phyloP scores from a whole-genome alignment of 2,329 filamentous ascomycete genomes.

The Aquanectria penicillioides region DNA sequence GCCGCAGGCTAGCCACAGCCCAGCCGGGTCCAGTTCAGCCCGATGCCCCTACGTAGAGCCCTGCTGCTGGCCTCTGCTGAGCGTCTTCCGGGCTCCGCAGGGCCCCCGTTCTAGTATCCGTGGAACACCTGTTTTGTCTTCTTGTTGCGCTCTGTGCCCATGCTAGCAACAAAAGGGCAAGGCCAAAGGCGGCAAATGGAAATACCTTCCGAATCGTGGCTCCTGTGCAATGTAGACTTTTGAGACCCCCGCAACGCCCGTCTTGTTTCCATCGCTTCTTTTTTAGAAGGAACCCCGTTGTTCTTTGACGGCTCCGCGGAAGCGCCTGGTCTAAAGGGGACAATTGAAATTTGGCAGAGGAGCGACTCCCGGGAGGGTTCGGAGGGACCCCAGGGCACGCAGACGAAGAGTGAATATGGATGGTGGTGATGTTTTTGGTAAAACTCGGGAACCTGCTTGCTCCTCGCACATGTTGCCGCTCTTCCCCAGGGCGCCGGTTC shows the following conservation, averaged over 20 bases:
- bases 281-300: background rate
- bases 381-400: no score
- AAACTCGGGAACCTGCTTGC: no score
- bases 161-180: slow-evolving; percentile 13
- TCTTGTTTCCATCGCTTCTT: slow-evolving; percentile 11
- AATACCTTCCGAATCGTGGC: slow-evolving; percentile 12
- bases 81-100: slow-evolving; percentile 24
- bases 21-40: slow-evolving; percentile 28
- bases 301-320: background rate
- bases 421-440: no score
- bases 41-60: slow-evolving; percentile 15
- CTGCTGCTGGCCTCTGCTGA: slow-evolving; percentile 3
- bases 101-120: slow-evolving; percentile 6
- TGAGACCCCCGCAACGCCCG: background rate
- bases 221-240: background rate
- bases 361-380: no score
- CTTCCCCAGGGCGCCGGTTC: slow-evolving; percentile 34
- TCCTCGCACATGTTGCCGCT: no score
- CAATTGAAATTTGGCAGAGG: no score
- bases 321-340: no score
- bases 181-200: slow-evolving; percentile 22
- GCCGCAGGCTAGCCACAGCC: background rate
- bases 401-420: no score
- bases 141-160: slow-evolving; percentile 1
- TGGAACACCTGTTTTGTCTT: slow-evolving; percentile 2